Conservation (phyloP, 1,139 yeast species). For the Tardiomyces digboiensis region DNA sequence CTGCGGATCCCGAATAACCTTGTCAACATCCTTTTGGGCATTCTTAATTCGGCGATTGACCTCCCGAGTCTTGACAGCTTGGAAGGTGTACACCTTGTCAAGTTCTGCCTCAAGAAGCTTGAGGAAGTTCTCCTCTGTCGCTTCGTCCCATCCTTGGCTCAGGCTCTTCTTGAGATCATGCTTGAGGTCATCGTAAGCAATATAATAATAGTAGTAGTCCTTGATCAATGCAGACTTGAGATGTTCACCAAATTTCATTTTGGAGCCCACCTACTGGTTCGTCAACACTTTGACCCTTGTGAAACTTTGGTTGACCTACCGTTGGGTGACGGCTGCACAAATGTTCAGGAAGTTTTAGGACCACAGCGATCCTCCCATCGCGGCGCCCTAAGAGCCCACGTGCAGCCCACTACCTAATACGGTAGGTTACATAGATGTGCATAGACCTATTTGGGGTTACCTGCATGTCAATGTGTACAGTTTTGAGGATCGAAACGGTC, state of each 20-base stretch:
- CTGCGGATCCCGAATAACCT: constrained; percentile 39
- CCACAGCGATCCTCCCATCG: too few relatives aligned
- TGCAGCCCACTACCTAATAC: too few relatives aligned
- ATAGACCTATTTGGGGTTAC: too few relatives aligned
- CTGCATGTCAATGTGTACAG: too few relatives aligned
- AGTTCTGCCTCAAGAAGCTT: constrained; percentile 66
- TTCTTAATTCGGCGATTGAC: constrained; percentile 76
- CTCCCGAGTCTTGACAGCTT: constrained; percentile 79
- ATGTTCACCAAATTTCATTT: constrained; percentile 35
- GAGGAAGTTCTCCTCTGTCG: constrained; percentile 73
- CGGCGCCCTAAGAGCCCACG: too few relatives aligned
- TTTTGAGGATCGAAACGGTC: too few relatives aligned
- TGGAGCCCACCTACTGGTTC: too few relatives aligned
- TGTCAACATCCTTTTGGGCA: constrained; percentile 57
- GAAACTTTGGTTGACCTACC: too few relatives aligned
- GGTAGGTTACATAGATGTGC: too few relatives aligned
- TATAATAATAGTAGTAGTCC: constrained; percentile 84
- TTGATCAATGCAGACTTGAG: constrained; percentile 31
- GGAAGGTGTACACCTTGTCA: constrained; percentile 86
- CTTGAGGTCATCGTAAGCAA: constrained; percentile 84
- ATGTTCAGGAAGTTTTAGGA: too few relatives aligned
- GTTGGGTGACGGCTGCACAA: too few relatives aligned
- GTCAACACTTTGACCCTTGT: too few relatives aligned
- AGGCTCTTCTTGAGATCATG: constrained; percentile 64
- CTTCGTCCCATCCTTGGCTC: constrained; percentile 56